Evolutionary conservation across 345 rosid species (phyloP).

Genomic region (Hibiscus mutabilis): DNA sequence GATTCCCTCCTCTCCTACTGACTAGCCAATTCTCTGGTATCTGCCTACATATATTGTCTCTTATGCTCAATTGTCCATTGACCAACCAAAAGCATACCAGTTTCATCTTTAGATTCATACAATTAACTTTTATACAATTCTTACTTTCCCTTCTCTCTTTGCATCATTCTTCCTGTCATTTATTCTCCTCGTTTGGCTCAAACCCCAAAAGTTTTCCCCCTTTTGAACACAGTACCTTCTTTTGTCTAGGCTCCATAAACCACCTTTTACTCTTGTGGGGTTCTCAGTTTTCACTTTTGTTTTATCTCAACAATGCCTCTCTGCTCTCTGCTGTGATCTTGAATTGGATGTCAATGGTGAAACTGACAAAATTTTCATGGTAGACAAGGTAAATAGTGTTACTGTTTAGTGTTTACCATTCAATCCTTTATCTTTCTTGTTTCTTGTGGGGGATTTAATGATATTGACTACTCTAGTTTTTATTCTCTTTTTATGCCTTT

Average conservation of each 20-base stretch:
- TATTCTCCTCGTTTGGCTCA: conserved; percentile 5
- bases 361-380: conserved; percentile 40
- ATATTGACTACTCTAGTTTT: background rate
- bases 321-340: conserved; percentile 34
- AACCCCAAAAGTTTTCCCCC: conserved; percentile 8
- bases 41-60: conserved; percentile 6
- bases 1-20: background rate
- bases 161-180: background rate
- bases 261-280: conserved; percentile 6
- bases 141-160: background rate
- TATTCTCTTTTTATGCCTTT: background rate
- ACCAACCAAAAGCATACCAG: conserved; percentile 14
- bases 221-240: background rate
- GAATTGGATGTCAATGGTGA: conserved; percentile 55
- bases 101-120: conserved; percentile 5
- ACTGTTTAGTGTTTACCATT: background rate
- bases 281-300: background rate
- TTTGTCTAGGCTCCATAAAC: background rate
- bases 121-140: background rate
- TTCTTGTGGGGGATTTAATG: background rate
- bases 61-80: conserved; percentile 15
- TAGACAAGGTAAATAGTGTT: conserved; percentile 33
- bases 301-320: conserved; percentile 26
- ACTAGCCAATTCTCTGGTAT: background rate
- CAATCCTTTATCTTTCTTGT: background rate